Evolutionary conservation across 2,329 filamentous ascomycete genomes (phyloP).

Genomic region (Ophiostoma quercus): DNA sequence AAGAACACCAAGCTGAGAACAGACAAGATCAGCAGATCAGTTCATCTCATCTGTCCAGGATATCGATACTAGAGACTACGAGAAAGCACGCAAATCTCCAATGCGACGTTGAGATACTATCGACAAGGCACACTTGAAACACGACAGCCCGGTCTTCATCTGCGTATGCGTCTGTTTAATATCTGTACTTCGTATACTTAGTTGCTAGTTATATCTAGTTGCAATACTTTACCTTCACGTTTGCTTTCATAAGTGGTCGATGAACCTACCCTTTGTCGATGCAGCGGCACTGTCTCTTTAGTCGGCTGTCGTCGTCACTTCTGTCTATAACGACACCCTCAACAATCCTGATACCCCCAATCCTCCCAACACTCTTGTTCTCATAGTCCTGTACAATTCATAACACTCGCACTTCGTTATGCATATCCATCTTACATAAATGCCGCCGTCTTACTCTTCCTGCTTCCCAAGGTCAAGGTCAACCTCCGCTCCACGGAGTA

Average conservation of each 20-base stretch:
- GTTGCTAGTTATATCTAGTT: too few species aligned
- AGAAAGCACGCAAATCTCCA: background rate
- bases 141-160: background rate
- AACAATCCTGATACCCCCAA: too few species aligned
- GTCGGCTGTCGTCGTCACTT: background rate
- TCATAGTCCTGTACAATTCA: background rate
- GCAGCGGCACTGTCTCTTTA: too few species aligned
- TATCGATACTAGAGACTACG: too few species aligned
- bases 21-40: background rate
- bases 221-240: too few species aligned
- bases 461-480: background rate
- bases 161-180: too few species aligned
- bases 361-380: too few species aligned
- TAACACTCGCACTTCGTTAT: background rate
- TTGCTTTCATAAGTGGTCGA: too few species aligned
- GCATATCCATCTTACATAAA: background rate
- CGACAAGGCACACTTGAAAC: background rate
- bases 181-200: too few species aligned
- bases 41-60: background rate
- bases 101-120: background rate
- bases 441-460: background rate
- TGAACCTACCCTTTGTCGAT: too few species aligned
- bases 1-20: background rate
- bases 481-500: slow-evolving; percentile 3
- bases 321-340: background rate